Conservation (phyloP, 2,329 filamentous ascomycete species). For the Ceratocystis ficicola region DNA sequence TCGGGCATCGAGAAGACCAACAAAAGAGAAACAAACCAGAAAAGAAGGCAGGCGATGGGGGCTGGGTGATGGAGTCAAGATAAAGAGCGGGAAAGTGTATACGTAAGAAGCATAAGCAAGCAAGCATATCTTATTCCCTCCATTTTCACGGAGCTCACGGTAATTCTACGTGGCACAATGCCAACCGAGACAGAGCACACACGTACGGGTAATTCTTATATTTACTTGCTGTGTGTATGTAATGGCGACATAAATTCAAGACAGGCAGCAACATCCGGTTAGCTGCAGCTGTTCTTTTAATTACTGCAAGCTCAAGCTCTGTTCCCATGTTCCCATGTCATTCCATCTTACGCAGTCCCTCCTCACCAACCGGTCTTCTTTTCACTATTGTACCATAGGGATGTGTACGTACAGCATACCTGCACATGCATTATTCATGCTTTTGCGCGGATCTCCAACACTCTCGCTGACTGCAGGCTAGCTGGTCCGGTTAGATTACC, state of each 20-base stretch:
- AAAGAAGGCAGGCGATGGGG: not conserved
- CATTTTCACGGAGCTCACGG: constrained; percentile 8
- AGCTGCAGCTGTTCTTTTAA: not conserved
- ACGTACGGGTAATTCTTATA: not conserved
- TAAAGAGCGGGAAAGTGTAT: constrained; percentile 5
- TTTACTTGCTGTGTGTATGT: not conserved
- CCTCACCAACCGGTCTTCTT: not conserved
- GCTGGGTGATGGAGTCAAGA: not conserved
- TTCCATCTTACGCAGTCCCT: not conserved
- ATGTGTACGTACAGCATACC: not conserved
- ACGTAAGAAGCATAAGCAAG: constrained; percentile 5
- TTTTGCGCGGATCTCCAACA: not conserved
- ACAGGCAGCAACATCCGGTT: constrained; percentile 6
- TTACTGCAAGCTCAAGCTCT: not conserved
- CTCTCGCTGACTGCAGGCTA: not conserved
- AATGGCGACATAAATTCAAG: constrained; percentile 9
- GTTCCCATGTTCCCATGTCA: not conserved
- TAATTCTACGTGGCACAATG: constrained; percentile 8
- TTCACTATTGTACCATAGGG: not conserved
- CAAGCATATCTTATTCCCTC: not conserved
- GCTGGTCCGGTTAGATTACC: not conserved
- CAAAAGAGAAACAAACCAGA: not conserved
- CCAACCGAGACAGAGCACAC: constrained; percentile 2
- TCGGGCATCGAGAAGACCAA: not conserved
- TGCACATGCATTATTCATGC: not conserved